phyloP scores from a whole-genome alignment of 2,329 filamentous ascomycete genomes.

The Pestalotiopsis fici region DNA sequence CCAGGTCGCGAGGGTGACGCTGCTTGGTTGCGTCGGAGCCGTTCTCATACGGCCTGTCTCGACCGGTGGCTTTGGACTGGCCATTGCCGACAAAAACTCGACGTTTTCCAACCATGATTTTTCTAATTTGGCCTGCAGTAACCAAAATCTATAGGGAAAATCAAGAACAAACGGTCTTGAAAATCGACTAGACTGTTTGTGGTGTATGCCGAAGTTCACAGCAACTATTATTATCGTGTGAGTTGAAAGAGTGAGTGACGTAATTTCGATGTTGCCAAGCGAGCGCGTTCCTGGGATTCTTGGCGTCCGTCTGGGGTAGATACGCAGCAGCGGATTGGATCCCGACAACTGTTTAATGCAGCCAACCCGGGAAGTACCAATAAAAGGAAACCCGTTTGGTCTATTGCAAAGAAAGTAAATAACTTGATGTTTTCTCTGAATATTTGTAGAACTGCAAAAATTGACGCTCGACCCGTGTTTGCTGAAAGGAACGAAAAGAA shows the following conservation, averaged over 20 bases:
- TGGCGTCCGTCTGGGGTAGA: background rate
- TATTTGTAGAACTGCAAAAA: background rate
- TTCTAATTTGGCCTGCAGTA: background rate
- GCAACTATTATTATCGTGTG: background rate
- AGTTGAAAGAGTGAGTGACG: conserved; percentile 3
- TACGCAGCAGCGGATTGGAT: background rate
- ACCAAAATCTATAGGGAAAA: too few relatives aligned
- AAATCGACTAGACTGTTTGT: background rate
- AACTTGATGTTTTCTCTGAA: background rate
- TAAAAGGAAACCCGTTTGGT: background rate
- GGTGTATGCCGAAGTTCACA: background rate
- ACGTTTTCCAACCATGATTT: conserved; percentile 13
- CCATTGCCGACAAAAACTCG: conserved; percentile 1
- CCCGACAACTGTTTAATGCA: background rate
- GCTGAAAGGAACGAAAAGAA: background rate
- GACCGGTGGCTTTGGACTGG: background rate
- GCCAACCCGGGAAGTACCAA: background rate
- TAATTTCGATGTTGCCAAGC: background rate
- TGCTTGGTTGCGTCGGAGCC: background rate
- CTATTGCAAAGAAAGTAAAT: background rate
- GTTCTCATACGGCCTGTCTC: background rate
- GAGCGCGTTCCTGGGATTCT: background rate
- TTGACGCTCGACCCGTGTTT: background rate
- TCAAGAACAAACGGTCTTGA: background rate
- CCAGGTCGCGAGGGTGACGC: conserved; percentile 7